phyloP scores from a whole-genome alignment of 208 protist genomes.

The Tritrichomonas foetus region DNA sequence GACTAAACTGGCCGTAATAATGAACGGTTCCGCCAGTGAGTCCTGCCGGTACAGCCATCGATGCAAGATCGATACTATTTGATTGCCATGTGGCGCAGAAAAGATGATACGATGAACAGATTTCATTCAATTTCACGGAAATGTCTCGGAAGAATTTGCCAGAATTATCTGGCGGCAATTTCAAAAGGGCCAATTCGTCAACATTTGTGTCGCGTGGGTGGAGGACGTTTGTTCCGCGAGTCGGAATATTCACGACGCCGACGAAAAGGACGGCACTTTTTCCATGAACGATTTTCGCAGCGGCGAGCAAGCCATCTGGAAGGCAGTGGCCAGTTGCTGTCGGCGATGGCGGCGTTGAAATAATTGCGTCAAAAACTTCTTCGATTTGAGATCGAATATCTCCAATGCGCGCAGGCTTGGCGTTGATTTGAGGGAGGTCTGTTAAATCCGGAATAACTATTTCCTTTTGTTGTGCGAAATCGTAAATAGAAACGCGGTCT shows the following conservation, averaged over 20 bases:
- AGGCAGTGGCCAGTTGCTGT: neutral
- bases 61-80: neutral
- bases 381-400: neutral
- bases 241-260: neutral
- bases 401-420: neutral
- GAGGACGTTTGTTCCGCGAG: neutral
- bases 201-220: neutral
- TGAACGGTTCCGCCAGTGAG: neutral
- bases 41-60: neutral
- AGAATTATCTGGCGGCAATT: neutral
- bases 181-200: neutral
- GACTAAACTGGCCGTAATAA: neutral
- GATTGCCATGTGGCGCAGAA: neutral
- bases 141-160: conserved; percentile 26
- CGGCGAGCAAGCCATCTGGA: neutral
- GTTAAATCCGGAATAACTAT: neutral
- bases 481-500: neutral
- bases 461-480: neutral
- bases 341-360: neutral
- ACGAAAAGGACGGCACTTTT: neutral
- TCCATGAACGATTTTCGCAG: neutral
- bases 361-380: neutral
- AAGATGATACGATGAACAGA: neutral
- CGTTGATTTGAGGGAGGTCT: neutral
- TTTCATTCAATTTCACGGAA: neutral